Conservation (phyloP, 768 basidiomycete genomes). For the Russula vinacea region DNA sequence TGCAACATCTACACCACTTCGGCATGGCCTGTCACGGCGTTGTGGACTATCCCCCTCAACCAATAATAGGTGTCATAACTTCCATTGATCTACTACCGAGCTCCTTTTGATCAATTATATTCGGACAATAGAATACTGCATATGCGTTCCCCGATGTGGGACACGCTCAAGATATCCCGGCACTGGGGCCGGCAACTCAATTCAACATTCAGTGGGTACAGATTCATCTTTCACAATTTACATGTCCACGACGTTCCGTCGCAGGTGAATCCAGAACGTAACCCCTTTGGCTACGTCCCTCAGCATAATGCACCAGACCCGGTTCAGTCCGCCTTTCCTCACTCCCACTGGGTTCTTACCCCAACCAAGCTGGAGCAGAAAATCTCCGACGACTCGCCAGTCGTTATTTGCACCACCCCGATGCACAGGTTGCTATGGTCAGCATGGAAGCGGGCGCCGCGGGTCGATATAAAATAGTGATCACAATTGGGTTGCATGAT, state of each 20-base stretch:
- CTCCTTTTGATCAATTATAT: neutral
- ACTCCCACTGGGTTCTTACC: neutral
- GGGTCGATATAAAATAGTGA: constrained; percentile 1
- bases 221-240: neutral
- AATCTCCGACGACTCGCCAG: neutral
- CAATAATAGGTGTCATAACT: neutral
- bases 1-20: neutral
- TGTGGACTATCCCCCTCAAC: neutral
- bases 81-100: no score
- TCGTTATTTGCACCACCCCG: neutral
- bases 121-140: neutral
- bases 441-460: neutral
- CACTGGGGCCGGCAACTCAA: neutral
- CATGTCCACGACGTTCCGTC: neutral
- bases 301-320: neutral
- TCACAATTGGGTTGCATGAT: neutral
- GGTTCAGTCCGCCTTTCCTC: neutral
- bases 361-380: neutral
- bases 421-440: neutral
- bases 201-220: neutral
- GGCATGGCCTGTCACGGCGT: neutral
- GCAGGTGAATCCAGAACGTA: neutral
- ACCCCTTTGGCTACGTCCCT: neutral
- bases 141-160: neutral
- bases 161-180: neutral